Percentiles rank a stretch among this genome's conserved stretches.
phyloP scores from a whole-genome alignment of 2,329 filamentous ascomycete species.

The Colletotrichum zoysiae region DNA sequence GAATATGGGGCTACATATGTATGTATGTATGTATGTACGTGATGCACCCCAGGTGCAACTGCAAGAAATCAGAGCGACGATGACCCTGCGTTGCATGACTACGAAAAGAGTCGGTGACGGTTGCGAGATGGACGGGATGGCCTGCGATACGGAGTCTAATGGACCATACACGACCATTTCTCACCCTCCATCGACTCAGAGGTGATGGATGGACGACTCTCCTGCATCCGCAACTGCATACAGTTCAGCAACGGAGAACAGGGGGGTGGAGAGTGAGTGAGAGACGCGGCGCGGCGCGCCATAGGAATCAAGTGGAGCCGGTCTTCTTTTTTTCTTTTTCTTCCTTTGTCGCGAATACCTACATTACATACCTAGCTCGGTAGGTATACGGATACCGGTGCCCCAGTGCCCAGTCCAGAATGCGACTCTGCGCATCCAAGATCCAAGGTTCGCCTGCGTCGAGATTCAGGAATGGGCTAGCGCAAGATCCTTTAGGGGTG shows the following conservation, averaged over 20 bases:
- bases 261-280: not conserved
- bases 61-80: conserved; percentile 9
- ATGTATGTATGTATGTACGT: not conserved
- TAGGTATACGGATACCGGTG: no score
- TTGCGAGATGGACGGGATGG: not conserved
- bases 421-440: conserved; percentile 21
- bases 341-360: not conserved
- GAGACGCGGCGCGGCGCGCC: conserved; percentile 5
- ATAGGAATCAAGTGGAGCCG: conserved; percentile 1
- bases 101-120: conserved; percentile 9
- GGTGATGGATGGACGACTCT: not conserved
- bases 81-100: conserved; percentile 5
- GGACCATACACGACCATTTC: not conserved
- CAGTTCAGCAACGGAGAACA: not conserved
- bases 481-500: conserved; percentile 27
- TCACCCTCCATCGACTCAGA: conserved; percentile 6
- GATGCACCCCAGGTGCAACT: conserved; percentile 13
- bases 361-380: no score
- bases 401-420: not conserved
- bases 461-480: conserved; percentile 36
- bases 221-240: not conserved
- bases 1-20: not conserved
- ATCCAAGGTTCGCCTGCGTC: conserved; percentile 27
- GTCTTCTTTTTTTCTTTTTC: not conserved
- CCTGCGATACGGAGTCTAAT: conserved; percentile 17